phyloP scores from a whole-genome alignment of 1,139 yeast genomes.

The Pichia sp. region DNA sequence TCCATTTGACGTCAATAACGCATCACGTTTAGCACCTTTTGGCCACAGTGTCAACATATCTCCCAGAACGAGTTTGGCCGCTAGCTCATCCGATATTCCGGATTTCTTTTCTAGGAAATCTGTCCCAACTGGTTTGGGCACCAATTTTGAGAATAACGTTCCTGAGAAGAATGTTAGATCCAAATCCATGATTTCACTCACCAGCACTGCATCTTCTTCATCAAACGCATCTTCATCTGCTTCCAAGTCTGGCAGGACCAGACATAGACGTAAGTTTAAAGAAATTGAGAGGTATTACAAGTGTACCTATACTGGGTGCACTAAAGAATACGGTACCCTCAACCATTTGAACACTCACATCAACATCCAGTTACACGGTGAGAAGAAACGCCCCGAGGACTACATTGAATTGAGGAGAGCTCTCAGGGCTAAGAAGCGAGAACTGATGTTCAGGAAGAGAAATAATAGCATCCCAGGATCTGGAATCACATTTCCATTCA shows the following conservation, averaged over 20 bases:
- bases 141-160: too few relatives aligned
- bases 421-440: neutral
- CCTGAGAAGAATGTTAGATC: too few relatives aligned
- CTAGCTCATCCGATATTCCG: too few relatives aligned
- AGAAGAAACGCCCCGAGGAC: conserved; percentile 60
- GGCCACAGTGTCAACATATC: too few relatives aligned
- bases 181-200: neutral
- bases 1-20: too few relatives aligned
- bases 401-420: conserved; percentile 6
- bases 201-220: conserved; percentile 1
- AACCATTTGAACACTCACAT: conserved; percentile 77
- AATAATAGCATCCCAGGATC: too few relatives aligned
- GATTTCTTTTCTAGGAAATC: too few relatives aligned
- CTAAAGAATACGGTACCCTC: conserved; percentile 68
- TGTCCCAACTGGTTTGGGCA: too few relatives aligned
- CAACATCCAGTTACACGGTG: conserved; percentile 65
- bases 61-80: too few relatives aligned
- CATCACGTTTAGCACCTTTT: too few relatives aligned
- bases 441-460: too few relatives aligned
- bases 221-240: conserved; percentile 1
- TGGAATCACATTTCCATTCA: too few relatives aligned
- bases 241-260: conserved; percentile 23
- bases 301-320: conserved; percentile 55
- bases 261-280: conserved; percentile 62
- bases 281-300: conserved; percentile 63